Base-by-base conservation (phyloP, 148 eudicot genomes). In the Rhododendron ovatum region DNA sequence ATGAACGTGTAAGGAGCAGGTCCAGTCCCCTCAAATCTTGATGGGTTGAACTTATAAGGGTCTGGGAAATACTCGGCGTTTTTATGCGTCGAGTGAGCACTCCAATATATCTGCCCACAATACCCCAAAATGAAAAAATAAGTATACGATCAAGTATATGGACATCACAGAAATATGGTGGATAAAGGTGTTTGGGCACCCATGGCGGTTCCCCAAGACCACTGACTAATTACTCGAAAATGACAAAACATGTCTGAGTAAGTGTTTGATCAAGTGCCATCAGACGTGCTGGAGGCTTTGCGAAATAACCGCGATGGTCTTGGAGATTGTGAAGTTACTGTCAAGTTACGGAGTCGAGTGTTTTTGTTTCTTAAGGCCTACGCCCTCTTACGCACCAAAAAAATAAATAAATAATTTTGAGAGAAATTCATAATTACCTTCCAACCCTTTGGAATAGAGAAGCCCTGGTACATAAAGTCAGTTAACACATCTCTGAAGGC, bases 401-500 rank as follows among this genome's bases (percentile, higher is more conserved):
- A 47, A 47, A 9, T 0, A 7, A 5, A 6, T 43, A 20, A 20
- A 4, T 5, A 3, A 0, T 24, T 69, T 28, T 33, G 5, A 3
- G 18, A 39, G 4, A 71, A 33, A 71, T 30, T 71, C 41, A 3
- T 55, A 82, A n/a, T 65, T 65, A 83, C 84, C 84, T 83, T 83
- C 76, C 51, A 61, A 24, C 84, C 73, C 65, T 82, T 57, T 1
- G 84, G 84, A 59, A 83, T 61, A 6, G 50, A 20, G 73, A 61
- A 45, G 26, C 84, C 84, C 7, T 69, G 76, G 17, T 83, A 83
- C 30, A 47, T 43, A 47, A 83, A 83, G 28, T 63, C 84, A 10
- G 22, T 39, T 61, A 41, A 41, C 4, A 71, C 84, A 48, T 83
- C 84, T 55, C 84, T 82, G 48, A 83, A 83, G 11, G 84, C 50